These are phyloP conservation scores for Curvularia spicifera DNA, from an alignment of 2,329 filamentous ascomycete genomes.

Conservation along the genomic window DNA sequence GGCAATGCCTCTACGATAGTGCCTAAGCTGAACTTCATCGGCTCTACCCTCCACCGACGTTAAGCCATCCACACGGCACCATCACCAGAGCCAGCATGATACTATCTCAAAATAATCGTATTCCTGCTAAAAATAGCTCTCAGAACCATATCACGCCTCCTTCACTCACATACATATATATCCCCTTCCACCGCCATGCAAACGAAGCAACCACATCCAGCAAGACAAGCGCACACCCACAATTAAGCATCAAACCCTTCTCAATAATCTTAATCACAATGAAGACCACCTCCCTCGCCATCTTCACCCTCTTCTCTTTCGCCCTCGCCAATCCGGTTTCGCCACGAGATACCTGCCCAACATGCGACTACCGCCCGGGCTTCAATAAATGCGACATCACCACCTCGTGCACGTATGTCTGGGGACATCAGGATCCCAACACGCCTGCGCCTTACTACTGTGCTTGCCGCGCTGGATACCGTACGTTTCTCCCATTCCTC, in stretches of 20 bases:
- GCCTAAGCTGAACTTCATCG: background rate
- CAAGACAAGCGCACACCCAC: background rate
- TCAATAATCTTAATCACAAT: background rate
- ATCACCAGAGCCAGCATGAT: too few species aligned
- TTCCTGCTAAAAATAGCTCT: background rate
- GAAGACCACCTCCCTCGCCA: background rate
- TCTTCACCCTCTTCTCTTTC: background rate
- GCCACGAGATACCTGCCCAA: background rate
- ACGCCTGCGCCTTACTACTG: constrained; percentile 2
- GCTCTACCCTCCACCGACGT: background rate
- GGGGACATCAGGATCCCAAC: constrained; percentile 5
- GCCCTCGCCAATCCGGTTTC: background rate
- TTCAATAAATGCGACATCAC: constrained; percentile 52
- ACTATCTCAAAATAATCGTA: too few species aligned
- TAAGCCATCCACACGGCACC: background rate
- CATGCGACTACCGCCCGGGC: constrained; percentile 5
- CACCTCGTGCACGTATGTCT: constrained; percentile 51
- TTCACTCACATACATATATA: background rate
- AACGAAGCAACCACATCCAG: background rate
- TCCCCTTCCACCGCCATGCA: background rate
- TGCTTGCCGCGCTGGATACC: constrained; percentile 8
- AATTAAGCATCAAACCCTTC: too few species aligned
- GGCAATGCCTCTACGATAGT: background rate
- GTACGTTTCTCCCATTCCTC: background rate
- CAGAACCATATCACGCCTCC: background rate